Percentiles rank a stretch among this genome's conserved stretches.
Conservation (phyloP, 2,329 filamentous ascomycete genomes). For the Aspergillus alliaceus region DNA sequence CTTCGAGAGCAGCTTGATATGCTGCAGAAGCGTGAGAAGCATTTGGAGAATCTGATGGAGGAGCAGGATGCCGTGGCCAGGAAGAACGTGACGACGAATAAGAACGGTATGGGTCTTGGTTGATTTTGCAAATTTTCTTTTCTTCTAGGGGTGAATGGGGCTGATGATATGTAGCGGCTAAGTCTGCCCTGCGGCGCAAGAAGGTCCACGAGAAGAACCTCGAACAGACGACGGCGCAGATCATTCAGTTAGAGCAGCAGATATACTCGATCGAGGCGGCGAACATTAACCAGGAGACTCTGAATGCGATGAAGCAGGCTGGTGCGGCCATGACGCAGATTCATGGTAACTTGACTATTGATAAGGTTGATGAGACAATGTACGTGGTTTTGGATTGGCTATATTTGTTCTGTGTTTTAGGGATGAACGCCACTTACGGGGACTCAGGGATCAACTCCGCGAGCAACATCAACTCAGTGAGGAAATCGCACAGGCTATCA, state of each 20-base stretch:
- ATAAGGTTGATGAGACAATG: slow-evolving; percentile 95
- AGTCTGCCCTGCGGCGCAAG: slow-evolving; percentile 87
- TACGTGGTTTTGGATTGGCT: slow-evolving; percentile 49
- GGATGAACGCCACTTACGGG: slow-evolving; percentile 8
- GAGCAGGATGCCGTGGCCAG: slow-evolving; percentile 86
- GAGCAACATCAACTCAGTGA: slow-evolving; percentile 92
- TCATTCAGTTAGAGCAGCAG: slow-evolving; percentile 88
- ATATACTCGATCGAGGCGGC: slow-evolving; percentile 96
- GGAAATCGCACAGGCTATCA: slow-evolving; percentile 86
- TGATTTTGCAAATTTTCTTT: no score
- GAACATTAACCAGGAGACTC: slow-evolving; percentile 97
- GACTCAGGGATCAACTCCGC: slow-evolving; percentile 75
- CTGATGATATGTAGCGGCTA: slow-evolving; percentile 66
- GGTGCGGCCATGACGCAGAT: slow-evolving; percentile 90
- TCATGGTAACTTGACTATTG: slow-evolving; percentile 83
- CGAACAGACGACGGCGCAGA: slow-evolving; percentile 86
- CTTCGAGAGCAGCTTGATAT: slow-evolving; percentile 90
- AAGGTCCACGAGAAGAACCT: slow-evolving; percentile 90
- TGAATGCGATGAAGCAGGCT: slow-evolving; percentile 90
- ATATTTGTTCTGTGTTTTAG: neutral
- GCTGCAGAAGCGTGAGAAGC: slow-evolving; percentile 93
- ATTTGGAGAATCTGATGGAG: slow-evolving; percentile 86
- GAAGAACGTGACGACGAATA: slow-evolving; percentile 87
- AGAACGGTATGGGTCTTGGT: slow-evolving; percentile 67
- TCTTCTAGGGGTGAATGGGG: neutral